phyloP scores from a whole-genome alignment of 2,329 filamentous ascomycete species.

The Clarireedia sp. region DNA sequence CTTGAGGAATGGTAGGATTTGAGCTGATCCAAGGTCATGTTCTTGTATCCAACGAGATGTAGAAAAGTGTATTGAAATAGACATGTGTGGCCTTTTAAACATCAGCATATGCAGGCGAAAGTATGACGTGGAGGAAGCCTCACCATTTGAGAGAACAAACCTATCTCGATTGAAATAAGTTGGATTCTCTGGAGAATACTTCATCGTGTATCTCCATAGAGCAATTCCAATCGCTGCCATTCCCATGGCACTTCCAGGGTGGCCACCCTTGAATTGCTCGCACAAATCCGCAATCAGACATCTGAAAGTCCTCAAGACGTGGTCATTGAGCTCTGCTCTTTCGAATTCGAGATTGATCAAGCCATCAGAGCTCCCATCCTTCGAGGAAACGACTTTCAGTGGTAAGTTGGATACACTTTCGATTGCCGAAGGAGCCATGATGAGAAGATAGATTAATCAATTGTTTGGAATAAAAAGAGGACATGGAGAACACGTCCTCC shows the following conservation, averaged over 20 bases:
- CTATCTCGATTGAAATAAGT: constrained; percentile 37
- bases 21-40: constrained; percentile 40
- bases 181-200: constrained; percentile 32
- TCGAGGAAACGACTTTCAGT: neutral
- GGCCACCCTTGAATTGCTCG: constrained; percentile 61
- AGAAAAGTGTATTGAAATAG: constrained; percentile 39
- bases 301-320: neutral
- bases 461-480: no score
- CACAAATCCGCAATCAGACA: constrained; percentile 58
- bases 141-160: constrained; percentile 38
- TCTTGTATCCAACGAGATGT: constrained; percentile 38
- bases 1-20: constrained; percentile 38
- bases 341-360: neutral
- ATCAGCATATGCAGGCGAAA: neutral
- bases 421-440: neutral
- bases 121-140: constrained; percentile 1
- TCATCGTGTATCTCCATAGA: constrained; percentile 37
- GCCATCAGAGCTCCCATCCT: neutral
- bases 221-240: constrained; percentile 44
- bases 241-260: constrained; percentile 53
- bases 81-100: constrained; percentile 34
- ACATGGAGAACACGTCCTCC: no score
- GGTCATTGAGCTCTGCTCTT: neutral
- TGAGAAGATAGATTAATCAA: no score
- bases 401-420: neutral